Conservation (phyloP, 805 yeast genomes). For the Jamesozyma piceae region DNA sequence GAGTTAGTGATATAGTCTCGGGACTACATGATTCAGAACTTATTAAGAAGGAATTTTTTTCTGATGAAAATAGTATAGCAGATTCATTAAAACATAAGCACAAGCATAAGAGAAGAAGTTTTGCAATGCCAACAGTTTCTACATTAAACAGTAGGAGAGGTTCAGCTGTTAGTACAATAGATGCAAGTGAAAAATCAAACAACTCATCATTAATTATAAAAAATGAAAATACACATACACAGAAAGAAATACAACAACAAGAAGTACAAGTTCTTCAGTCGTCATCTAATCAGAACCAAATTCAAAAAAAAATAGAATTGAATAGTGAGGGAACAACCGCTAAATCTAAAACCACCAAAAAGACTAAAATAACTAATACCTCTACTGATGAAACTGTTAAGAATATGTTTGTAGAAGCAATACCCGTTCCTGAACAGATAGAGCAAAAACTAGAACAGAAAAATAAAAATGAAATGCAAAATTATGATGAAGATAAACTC, state of each 20-base stretch:
- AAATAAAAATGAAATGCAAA: background rate
- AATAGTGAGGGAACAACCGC: background rate
- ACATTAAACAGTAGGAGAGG: constrained; percentile 7
- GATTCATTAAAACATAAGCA: background rate
- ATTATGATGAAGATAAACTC: background rate
- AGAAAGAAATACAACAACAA: background rate
- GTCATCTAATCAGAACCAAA: background rate
- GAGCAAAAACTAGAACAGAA: background rate
- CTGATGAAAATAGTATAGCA: background rate
- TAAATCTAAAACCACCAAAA: background rate
- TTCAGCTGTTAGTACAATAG: constrained; percentile 2
- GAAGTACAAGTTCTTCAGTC: background rate
- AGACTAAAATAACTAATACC: no score
- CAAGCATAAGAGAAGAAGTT: background rate
- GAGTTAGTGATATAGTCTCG: constrained; percentile 1
- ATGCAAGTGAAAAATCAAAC: background rate
- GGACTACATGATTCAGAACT: background rate
- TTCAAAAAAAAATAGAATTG: background rate
- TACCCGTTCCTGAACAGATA: background rate
- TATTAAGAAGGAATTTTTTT: background rate
- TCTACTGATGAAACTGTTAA: no score
- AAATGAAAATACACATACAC: background rate
- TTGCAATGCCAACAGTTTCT: background rate
- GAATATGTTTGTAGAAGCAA: background rate
- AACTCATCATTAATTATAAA: background rate